Percentiles rank a stretch among this genome's conserved stretches.
Evolutionary conservation across 495 filamentous ascomycete genomes (phyloP).

Genomic region (Friedmanniomyces endolithicus): DNA sequence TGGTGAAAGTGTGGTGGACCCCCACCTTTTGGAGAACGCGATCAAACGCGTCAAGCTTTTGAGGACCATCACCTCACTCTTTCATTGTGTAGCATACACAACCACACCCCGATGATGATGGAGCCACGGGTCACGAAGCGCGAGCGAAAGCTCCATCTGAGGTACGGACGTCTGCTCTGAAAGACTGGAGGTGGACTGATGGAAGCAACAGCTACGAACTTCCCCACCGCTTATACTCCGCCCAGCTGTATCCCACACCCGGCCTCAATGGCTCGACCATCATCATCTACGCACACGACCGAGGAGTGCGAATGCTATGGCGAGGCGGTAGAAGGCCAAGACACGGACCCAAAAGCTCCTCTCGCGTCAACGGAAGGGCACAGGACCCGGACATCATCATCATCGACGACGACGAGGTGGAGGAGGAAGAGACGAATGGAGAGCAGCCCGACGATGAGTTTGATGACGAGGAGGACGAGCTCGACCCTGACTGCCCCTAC

Average conservation of each 20-base stretch:
- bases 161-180: constrained; percentile 27
- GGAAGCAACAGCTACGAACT: constrained; percentile 53
- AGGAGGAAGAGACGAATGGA: constrained; percentile 54
- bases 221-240: constrained; percentile 56
- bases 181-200: constrained; percentile 7
- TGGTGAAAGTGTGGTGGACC: background rate
- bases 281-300: constrained; percentile 69
- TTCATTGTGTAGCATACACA: no score
- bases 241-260: constrained; percentile 60
- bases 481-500: constrained; percentile 40
- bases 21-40: background rate
- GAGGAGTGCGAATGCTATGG: constrained; percentile 68
- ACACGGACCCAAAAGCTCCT: constrained; percentile 18
- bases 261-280: constrained; percentile 77
- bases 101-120: constrained; percentile 9
- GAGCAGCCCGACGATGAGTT: constrained; percentile 38
- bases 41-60: background rate
- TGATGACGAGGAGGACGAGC: constrained; percentile 47
- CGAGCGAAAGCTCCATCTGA: constrained; percentile 38
- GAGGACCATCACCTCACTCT: background rate
- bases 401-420: constrained; percentile 65
- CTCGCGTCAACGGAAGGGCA: constrained; percentile 31
- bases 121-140: constrained; percentile 23
- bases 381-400: constrained; percentile 58
- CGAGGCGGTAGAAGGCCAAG: constrained; percentile 48